Percentiles rank a stretch among this genome's conserved stretches.
phyloP scores from a whole-genome alignment of 192 early-diverging fungal species.

The Phlyctochytrium bullatum region DNA sequence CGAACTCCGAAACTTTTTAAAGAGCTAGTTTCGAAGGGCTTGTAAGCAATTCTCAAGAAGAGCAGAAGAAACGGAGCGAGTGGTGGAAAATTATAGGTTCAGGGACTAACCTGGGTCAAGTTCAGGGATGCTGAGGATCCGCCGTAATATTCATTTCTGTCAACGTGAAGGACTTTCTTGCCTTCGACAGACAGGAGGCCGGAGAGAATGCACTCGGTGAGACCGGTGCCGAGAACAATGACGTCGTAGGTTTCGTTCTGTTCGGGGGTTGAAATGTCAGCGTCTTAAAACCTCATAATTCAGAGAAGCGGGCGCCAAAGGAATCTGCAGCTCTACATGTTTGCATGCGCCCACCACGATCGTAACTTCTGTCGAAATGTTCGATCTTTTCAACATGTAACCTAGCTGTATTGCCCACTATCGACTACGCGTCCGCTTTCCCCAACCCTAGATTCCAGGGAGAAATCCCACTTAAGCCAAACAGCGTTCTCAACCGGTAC shows the following conservation, averaged over 20 bases:
- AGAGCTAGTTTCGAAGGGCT: conserved; percentile 32
- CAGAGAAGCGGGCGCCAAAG: not conserved
- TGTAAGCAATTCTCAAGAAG: not conserved
- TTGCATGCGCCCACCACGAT: not conserved
- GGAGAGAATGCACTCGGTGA: conserved; percentile 48
- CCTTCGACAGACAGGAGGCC: conserved; percentile 47
- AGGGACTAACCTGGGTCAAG: conserved; percentile 71
- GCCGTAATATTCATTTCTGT: conserved; percentile 76
- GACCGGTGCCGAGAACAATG: conserved; percentile 46
- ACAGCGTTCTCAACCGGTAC: no score
- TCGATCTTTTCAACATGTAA: not conserved
- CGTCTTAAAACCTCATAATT: no score
- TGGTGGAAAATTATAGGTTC: not conserved
- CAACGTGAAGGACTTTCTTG: conserved; percentile 33
- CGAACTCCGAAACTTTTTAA: conserved; percentile 42
- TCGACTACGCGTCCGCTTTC: no score
- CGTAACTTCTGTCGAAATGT: not conserved
- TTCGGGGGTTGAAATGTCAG: not conserved
- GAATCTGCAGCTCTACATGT: not conserved
- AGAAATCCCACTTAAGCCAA: no score
- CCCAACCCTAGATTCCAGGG: no score
- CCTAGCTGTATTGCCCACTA: no score
- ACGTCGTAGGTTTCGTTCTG: conserved; percentile 31
- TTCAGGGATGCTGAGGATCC: conserved; percentile 87
- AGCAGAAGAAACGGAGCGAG: not conserved